Conservation (phyloP, 257 asterid genomes). For the Solanum commersonii region DNA sequence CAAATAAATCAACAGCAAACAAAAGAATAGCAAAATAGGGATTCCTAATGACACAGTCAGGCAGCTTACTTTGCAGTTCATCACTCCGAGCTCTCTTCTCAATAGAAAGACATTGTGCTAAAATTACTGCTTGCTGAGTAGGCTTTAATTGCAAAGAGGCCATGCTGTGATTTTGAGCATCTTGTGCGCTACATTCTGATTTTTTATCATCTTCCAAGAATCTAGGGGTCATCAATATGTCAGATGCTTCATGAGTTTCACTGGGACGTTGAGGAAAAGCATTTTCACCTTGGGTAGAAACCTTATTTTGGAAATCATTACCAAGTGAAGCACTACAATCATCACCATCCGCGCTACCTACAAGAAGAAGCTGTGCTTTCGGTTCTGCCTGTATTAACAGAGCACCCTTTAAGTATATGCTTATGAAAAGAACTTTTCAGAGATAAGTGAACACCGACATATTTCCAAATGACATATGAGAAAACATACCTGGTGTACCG, state of each 20-base stretch:
- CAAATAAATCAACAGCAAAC: neutral
- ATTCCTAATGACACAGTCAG: neutral
- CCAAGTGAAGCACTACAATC: constrained; percentile 14
- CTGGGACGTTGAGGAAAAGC: constrained; percentile 28
- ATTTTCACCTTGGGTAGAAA: constrained; percentile 13
- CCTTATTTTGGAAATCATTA: constrained; percentile 9
- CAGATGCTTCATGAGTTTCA: constrained; percentile 66
- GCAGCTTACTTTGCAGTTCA: constrained; percentile 62
- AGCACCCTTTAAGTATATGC: neutral
- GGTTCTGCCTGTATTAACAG: constrained; percentile 62
- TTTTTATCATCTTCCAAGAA: constrained; percentile 35
- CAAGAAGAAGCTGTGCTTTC: constrained; percentile 65
- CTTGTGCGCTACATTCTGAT: constrained; percentile 22
- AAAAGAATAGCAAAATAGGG: neutral
- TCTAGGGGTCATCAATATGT: constrained; percentile 69
- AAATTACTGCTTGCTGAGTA: constrained; percentile 69
- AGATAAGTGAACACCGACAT: neutral
- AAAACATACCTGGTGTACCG: constrained; percentile 70
- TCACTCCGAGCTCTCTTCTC: constrained; percentile 66
- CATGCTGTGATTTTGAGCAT: constrained; percentile 19
- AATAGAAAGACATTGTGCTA: constrained; percentile 62
- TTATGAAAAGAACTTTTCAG: neutral
- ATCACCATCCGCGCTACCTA: constrained; percentile 26
- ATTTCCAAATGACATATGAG: neutral
- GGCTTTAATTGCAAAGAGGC: constrained; percentile 45